A percentile compares a stretch with the other conserved stretches of the same genome.
Conservation (phyloP, 108 stramenopile genomes). For the Ochromonas danica region DNA sequence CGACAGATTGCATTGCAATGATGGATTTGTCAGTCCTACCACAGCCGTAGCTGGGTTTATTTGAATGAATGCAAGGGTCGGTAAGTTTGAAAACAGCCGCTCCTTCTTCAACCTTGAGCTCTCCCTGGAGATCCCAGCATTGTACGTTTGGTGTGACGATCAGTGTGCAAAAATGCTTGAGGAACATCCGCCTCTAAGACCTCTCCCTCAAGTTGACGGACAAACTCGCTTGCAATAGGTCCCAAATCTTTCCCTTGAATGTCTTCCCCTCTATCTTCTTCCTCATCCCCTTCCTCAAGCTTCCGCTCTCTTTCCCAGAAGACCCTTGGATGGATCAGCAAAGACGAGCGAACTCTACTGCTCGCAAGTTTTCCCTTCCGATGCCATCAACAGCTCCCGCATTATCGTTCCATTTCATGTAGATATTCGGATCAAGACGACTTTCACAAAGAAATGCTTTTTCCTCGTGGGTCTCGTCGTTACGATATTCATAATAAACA, state of each 20-base stretch:
- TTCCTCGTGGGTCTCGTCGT: neutral
- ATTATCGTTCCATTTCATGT: neutral
- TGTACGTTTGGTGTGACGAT: neutral
- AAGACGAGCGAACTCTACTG: neutral
- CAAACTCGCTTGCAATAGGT: neutral
- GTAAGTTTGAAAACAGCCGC: neutral
- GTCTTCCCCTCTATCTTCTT: neutral
- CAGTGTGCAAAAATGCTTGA: neutral
- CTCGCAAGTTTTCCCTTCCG: neutral
- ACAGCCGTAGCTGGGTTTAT: neutral
- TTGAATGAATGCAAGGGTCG: neutral
- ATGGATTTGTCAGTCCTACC: neutral
- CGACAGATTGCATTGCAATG: neutral
- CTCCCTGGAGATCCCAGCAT: neutral
- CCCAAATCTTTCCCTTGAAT: too few relatives aligned
- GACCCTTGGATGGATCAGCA: too few relatives aligned
- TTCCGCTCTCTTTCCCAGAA: too few relatives aligned
- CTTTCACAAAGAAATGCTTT: neutral
- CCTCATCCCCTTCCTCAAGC: neutral
- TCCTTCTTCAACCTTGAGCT: neutral
- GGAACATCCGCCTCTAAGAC: neutral
- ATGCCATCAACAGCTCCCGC: neutral
- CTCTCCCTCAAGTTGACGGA: neutral
- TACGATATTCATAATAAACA: neutral
- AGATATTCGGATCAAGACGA: neutral